Evolutionary conservation across 78 protist genomes (phyloP).

Genomic region (Dictyostelium firmibasis): DNA sequence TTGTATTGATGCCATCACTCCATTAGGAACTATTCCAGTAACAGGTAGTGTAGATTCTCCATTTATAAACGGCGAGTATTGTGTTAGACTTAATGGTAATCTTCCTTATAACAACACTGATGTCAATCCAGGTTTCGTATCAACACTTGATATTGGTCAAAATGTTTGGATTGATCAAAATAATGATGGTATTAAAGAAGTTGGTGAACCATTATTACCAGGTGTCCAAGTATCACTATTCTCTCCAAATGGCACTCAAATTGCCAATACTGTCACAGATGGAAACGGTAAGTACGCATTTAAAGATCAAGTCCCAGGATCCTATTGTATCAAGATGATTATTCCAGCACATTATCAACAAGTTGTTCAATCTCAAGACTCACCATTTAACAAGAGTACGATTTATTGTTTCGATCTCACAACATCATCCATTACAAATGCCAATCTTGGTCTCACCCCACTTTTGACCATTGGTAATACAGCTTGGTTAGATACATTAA

Average conservation of each 20-base stretch:
- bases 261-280: not conserved
- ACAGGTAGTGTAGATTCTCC: not conserved
- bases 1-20: not conserved
- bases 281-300: not conserved
- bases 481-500: not conserved
- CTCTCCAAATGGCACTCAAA: not conserved
- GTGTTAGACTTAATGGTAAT: not conserved
- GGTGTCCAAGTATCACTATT: not conserved
- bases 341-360: not conserved
- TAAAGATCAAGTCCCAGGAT: constrained; percentile 9
- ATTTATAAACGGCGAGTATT: not conserved
- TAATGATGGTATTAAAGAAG: constrained; percentile 10
- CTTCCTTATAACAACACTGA: not conserved
- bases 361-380: not conserved
- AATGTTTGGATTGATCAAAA: not conserved
- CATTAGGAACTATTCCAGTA: not conserved
- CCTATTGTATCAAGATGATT: constrained; percentile 1
- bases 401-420: constrained; percentile 2
- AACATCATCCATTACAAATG: not conserved
- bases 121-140: constrained; percentile 31
- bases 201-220: not conserved
- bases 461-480: not conserved
- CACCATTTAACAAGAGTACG: not conserved
- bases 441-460: not conserved
- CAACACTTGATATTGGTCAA: not conserved